Conservation (phyloP, 257 asterid genomes). For the Przewalskia tangutica region DNA sequence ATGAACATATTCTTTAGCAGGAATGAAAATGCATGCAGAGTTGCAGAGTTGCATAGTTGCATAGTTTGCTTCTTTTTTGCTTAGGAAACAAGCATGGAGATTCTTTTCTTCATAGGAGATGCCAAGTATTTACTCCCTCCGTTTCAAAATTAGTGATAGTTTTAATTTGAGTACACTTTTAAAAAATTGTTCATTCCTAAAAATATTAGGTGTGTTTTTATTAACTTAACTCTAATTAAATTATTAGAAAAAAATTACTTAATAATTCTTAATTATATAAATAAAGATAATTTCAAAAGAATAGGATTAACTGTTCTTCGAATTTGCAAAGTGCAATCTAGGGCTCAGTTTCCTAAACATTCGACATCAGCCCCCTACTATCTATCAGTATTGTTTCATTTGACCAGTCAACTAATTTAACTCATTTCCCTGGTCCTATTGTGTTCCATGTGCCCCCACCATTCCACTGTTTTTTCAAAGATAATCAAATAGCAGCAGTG, state of each 20-base stretch:
- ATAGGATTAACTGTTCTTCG: too few relatives aligned
- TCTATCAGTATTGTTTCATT: neutral
- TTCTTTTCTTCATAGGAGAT: neutral
- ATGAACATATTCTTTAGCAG: too few relatives aligned
- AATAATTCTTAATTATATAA: too few relatives aligned
- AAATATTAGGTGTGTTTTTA: too few relatives aligned
- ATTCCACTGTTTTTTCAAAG: too few relatives aligned
- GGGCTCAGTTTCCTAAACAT: neutral
- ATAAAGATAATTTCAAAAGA: too few relatives aligned
- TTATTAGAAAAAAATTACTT: too few relatives aligned
- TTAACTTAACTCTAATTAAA: too few relatives aligned
- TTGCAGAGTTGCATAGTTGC: neutral
- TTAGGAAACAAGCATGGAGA: neutral
- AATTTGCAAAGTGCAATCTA: neutral
- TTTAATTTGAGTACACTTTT: too few relatives aligned
- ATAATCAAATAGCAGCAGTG: neutral
- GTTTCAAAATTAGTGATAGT: too few relatives aligned
- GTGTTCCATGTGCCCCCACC: neutral
- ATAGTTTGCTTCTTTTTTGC: neutral
- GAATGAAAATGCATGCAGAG: neutral
- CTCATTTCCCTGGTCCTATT: neutral
- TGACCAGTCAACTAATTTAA: neutral
- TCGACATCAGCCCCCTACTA: neutral
- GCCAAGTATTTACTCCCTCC: neutral
- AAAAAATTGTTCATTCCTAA: too few relatives aligned